Conservation (phyloP, 176 grass and related monocot genomes). For the Thalia dealbata region DNA sequence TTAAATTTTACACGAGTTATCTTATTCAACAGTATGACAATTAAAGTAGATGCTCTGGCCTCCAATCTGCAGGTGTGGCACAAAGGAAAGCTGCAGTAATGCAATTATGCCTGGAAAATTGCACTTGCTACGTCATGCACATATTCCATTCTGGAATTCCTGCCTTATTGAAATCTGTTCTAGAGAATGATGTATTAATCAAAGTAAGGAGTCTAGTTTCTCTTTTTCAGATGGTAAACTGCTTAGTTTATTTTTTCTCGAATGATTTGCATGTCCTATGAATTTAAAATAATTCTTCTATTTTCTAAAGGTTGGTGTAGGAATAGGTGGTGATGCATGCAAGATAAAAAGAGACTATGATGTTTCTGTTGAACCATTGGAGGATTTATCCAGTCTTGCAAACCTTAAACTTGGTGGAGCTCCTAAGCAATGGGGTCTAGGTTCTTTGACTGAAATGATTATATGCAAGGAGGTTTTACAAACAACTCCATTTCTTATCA, state of each 20-base stretch:
- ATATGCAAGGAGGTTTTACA: conserved; percentile 63
- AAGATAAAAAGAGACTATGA: conserved; percentile 73
- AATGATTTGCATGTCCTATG: conserved; percentile 5
- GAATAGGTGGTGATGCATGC: conserved; percentile 67
- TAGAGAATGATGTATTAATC: conserved; percentile 63
- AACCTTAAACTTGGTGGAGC: conserved; percentile 51
- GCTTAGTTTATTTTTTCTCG: neutral
- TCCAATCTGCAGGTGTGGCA: conserved; percentile 39
- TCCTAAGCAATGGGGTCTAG: conserved; percentile 66
- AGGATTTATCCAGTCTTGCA: conserved; percentile 72
- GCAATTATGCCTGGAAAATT: conserved; percentile 75
- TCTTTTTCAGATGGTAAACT: neutral
- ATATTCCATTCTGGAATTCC: conserved; percentile 79
- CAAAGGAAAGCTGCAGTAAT: conserved; percentile 77
- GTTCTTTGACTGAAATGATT: conserved; percentile 73
- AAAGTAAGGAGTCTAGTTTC: conserved; percentile 41
- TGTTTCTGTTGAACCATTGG: conserved; percentile 51
- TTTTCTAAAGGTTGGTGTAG: conserved; percentile 69
- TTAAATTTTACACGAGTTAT: neutral
- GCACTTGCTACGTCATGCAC: conserved; percentile 68
- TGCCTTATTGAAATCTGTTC: conserved; percentile 46
- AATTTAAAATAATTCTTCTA: conserved; percentile 7
- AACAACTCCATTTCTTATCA: neutral
- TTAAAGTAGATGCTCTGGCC: neutral
- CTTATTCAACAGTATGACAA: neutral